A percentile compares a stretch with the other conserved stretches of the same genome.
These are phyloP conservation scores for Lithohypha guttulata DNA, from an alignment of 2,329 filamentous ascomycete species.

Conservation along the genomic window DNA sequence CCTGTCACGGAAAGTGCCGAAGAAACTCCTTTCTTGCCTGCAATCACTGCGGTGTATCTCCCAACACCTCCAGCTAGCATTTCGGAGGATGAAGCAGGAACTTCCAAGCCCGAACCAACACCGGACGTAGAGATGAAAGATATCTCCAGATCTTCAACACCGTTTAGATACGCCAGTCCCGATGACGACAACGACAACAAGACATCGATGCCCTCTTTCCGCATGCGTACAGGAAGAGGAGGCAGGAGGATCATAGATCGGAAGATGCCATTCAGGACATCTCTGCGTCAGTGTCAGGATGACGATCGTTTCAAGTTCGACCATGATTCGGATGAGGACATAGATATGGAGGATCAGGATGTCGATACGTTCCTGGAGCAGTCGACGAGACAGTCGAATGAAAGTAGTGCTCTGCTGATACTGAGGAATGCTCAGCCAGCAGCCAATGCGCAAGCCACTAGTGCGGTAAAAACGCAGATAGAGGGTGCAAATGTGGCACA, in stretches of 20 bases:
- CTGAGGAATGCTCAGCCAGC: conserved; percentile 11
- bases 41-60: conserved; percentile 52
- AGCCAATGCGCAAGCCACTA: conserved; percentile 12
- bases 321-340: conserved; percentile 64
- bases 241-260: conserved; percentile 84
- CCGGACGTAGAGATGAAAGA: conserved; percentile 20
- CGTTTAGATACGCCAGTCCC: conserved; percentile 32
- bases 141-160: conserved; percentile 23
- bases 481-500: conserved; percentile 6
- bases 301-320: conserved; percentile 78
- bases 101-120: conserved; percentile 9
- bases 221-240: conserved; percentile 72
- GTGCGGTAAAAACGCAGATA: conserved; percentile 10
- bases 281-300: conserved; percentile 31
- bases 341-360: conserved; percentile 9
- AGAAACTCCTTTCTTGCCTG: conserved; percentile 48
- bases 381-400: conserved; percentile 46
- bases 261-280: conserved; percentile 49
- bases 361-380: conserved; percentile 34
- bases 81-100: conserved; percentile 31
- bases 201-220: conserved; percentile 53
- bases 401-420: conserved; percentile 41
- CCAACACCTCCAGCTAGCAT: conserved; percentile 39
- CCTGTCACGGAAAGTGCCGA: conserved; percentile 55
- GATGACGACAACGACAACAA: conserved; percentile 32